phyloP scores from a whole-genome alignment of 2,329 filamentous ascomycete genomes.

The Drechslerella stenobrocha region DNA sequence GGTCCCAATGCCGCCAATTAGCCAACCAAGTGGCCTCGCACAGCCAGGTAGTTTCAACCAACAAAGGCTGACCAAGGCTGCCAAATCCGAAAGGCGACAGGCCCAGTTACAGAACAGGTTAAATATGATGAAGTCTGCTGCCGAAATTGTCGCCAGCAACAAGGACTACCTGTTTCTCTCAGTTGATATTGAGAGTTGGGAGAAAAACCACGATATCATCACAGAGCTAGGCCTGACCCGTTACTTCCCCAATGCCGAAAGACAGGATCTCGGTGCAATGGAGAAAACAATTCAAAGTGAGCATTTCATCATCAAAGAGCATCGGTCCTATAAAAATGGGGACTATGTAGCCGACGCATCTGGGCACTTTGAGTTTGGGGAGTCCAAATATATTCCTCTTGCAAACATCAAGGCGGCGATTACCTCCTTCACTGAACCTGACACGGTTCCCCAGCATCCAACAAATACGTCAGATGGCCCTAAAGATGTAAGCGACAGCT shows the following conservation, averaged over 20 bases:
- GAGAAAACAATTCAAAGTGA: conserved; percentile 55
- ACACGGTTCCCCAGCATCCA: neutral
- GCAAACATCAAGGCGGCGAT: conserved; percentile 56
- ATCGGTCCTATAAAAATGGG: conserved; percentile 67
- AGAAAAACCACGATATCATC: conserved; percentile 67
- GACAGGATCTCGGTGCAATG: conserved; percentile 14
- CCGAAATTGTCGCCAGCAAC: conserved; percentile 11
- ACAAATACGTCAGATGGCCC: conserved; percentile 18
- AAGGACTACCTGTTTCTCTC: conserved; percentile 49
- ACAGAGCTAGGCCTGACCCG: conserved; percentile 86
- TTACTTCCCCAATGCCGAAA: conserved; percentile 68
- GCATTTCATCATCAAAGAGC: conserved; percentile 77
- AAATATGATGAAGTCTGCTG: conserved; percentile 37
- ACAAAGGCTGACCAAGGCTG: neutral
- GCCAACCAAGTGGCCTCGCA: no score
- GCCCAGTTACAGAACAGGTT: conserved; percentile 23
- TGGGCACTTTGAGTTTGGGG: conserved; percentile 72
- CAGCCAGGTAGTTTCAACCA: no score
- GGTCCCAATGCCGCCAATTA: neutral
- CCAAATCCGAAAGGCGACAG: conserved; percentile 29
- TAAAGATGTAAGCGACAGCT: conserved; percentile 41
- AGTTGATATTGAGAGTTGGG: conserved; percentile 83
- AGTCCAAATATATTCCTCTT: conserved; percentile 57
- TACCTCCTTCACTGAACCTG: conserved; percentile 55
- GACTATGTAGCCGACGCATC: conserved; percentile 73